Evolutionary conservation across 352 stramenopile genomes (phyloP).

Genomic region (Pythium sp.): DNA sequence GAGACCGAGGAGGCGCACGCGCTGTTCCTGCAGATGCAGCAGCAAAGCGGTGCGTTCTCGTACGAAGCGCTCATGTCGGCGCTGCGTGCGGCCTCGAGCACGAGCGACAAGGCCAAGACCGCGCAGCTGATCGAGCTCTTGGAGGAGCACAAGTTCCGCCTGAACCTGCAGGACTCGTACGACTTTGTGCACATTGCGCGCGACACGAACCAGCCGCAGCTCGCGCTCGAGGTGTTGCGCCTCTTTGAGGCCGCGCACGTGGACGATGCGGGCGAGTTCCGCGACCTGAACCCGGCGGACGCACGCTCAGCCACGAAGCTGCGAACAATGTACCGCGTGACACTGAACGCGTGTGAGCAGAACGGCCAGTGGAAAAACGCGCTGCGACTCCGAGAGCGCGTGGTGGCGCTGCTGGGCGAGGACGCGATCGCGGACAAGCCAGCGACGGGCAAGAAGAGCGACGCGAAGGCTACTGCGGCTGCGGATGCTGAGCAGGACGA

Average conservation of each 20-base stretch:
- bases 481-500: not conserved
- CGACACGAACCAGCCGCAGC: conserved; percentile 33
- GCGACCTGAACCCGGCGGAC: conserved; percentile 6
- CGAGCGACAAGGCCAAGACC: conserved; percentile 24
- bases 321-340: conserved; percentile 53
- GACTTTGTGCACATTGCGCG: conserved; percentile 50
- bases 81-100: conserved; percentile 31
- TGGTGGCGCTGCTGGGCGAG: conserved; percentile 39
- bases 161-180: conserved; percentile 44
- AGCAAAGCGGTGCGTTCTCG: conserved; percentile 35
- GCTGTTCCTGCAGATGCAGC: conserved; percentile 36
- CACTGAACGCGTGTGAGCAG: conserved; percentile 48
- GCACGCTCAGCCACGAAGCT: conserved; percentile 38
- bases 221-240: conserved; percentile 43
- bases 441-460: not conserved
- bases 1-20: conserved; percentile 38
- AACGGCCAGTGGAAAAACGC: conserved; percentile 60
- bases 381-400: conserved; percentile 43
- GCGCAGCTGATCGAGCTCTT: conserved; percentile 35
- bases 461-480: not conserved
- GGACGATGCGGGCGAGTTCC: conserved; percentile 17
- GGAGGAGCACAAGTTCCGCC: conserved; percentile 37
- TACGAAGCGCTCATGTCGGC: conserved; percentile 41
- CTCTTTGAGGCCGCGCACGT: conserved; percentile 51
- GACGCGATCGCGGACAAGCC: conserved; percentile 19